Base-by-base conservation (phyloP, 2,329 filamentous ascomycete genomes). In the Whalleya microplaca region DNA sequence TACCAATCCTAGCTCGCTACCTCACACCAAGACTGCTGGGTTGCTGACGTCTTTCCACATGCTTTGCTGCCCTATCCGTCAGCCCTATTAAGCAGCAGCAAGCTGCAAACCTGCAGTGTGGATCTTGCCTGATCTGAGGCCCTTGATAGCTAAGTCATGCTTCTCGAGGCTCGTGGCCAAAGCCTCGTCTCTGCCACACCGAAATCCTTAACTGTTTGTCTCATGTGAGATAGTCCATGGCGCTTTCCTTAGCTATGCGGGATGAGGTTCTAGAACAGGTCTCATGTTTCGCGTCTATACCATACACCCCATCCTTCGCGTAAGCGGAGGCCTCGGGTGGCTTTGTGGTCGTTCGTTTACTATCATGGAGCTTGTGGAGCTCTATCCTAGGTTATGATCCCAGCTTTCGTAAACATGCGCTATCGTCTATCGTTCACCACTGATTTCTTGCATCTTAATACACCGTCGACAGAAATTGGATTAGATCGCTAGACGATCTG, bases 11-110 rank as follows among this genome's bases (percentile, higher is more conserved):
- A 29, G 50, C 23, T 53, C 45, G 41, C 42, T 43, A 23, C 48
- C 54, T 61, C 27, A 43, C 48, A 47, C 52, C 56, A 52, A 52
- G 29, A 23, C 41, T 23, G 44, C 43, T 51, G 50, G 41, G 48
- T 43, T 52, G 55, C 58, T 61, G 56, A 61, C 50, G 51, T 46
- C 52, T 52, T 53, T 48, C 12, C 49, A 44, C 46, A 51, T 57
- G 45, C 46, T 59, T 59, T 27, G 48, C 45, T 46, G 51, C 48
- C 57, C 55, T 56, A 57, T 62, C 45, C 55, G 62, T 64, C 59
- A 64, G 62, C 62, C 62, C 61, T 62, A 58, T 50, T 54, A n/a
- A 51, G 32, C 21, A 18, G 45, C 27, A 56, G 45, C 42, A 55
- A 49, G 53, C 48, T 23, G 41, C 45, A 42, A 45, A 48, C 51